These are phyloP conservation scores for Tuber umbilicatum DNA, from an alignment of 495 filamentous ascomycete species.

Conservation along the genomic window DNA sequence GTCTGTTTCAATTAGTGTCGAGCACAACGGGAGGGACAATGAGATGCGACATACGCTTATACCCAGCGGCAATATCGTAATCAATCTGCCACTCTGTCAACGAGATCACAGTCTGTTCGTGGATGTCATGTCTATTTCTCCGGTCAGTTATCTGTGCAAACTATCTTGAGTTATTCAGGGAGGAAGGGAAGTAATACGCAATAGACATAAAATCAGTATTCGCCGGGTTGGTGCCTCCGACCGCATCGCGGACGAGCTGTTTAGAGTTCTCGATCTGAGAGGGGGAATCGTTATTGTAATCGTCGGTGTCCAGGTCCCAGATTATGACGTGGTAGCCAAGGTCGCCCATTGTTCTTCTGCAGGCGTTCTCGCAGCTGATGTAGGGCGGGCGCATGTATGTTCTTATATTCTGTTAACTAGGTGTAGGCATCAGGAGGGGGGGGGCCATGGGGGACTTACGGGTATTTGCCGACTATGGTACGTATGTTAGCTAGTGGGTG, in stretches of 20 bases:
- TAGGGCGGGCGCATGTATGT: slow-evolving; percentile 73
- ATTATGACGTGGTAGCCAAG: slow-evolving; percentile 60
- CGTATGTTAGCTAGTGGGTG: not conserved
- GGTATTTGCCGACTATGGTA: not conserved
- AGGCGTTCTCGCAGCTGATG: slow-evolving; percentile 50
- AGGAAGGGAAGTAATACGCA: slow-evolving; percentile 7
- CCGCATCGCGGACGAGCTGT: slow-evolving; percentile 44
- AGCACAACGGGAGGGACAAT: not conserved
- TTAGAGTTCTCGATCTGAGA: slow-evolving; percentile 55
- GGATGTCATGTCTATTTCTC: slow-evolving; percentile 43
- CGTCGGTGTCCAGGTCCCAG: slow-evolving; percentile 63
- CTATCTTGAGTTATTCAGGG: not conserved
- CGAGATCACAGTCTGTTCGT: slow-evolving; percentile 41
- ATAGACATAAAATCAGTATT: slow-evolving; percentile 21
- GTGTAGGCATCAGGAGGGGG: not conserved
- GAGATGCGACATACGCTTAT: slow-evolving; percentile 28
- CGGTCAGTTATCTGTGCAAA: not conserved
- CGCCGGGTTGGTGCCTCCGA: not conserved
- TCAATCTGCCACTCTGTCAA: slow-evolving; percentile 43
- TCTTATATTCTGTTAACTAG: slow-evolving; percentile 54
- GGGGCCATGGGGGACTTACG: not conserved
- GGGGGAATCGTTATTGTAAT: slow-evolving; percentile 55
- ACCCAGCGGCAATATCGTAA: slow-evolving; percentile 32
- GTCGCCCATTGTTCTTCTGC: slow-evolving; percentile 47
- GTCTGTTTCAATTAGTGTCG: slow-evolving; percentile 17